A percentile compares a stretch with the other conserved stretches of the same genome.
phyloP scores from a whole-genome alignment of 345 rosid genomes.

The Turritis glabra region DNA sequence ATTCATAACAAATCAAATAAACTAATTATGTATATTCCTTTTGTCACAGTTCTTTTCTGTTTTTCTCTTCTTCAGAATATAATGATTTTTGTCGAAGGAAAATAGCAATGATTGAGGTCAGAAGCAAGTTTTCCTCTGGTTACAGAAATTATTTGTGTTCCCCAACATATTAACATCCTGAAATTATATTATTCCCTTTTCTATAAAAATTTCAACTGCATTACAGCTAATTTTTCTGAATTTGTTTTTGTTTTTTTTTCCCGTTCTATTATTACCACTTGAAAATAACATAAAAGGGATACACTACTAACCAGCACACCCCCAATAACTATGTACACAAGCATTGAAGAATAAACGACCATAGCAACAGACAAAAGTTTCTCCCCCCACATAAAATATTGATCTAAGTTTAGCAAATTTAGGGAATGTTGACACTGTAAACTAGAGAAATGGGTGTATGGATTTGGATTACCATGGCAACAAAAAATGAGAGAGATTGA shows the following conservation, averaged over 20 bases:
- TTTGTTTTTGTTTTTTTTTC: not conserved
- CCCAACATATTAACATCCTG: slow-evolving; percentile 36
- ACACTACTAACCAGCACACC: slow-evolving; percentile 18
- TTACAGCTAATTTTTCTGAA: slow-evolving; percentile 26
- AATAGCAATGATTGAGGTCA: slow-evolving; percentile 37
- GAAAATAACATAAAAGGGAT: slow-evolving; percentile 1
- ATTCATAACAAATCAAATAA: slow-evolving; percentile 4
- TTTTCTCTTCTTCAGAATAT: slow-evolving; percentile 11
- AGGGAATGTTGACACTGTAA: slow-evolving; percentile 13
- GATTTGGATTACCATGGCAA: slow-evolving; percentile 32
- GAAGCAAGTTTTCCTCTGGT: slow-evolving; percentile 33
- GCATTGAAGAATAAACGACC: slow-evolving; percentile 3
- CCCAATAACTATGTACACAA: slow-evolving; percentile 28
- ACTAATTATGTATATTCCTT: slow-evolving; percentile 21
- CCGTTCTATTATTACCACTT: slow-evolving; percentile 20
- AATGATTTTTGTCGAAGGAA: slow-evolving; percentile 27
- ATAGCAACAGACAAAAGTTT: slow-evolving; percentile 16
- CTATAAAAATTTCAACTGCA: slow-evolving; percentile 8
- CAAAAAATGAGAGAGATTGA: slow-evolving; percentile 18
- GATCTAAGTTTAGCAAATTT: slow-evolving; percentile 22
- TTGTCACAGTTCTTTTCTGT: slow-evolving; percentile 14
- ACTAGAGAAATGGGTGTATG: slow-evolving; percentile 23
- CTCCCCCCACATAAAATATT: slow-evolving; percentile 7
- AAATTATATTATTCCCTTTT: slow-evolving; percentile 22
- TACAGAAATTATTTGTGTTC: slow-evolving; percentile 40